phyloP scores from a whole-genome alignment of 2,329 filamentous ascomycete genomes.

The Fusarium armeniacum region DNA sequence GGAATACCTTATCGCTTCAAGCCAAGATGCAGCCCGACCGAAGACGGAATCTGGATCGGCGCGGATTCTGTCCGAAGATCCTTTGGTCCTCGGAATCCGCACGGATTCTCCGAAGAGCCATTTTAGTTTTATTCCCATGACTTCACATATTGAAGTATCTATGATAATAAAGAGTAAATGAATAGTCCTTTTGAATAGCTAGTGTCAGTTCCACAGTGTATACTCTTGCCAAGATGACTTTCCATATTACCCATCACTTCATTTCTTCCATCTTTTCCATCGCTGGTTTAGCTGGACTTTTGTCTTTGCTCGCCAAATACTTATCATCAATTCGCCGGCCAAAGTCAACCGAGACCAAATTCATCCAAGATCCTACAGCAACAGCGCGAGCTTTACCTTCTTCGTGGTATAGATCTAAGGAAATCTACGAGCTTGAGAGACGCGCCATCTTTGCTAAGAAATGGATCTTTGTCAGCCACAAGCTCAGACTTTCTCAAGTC shows the following conservation, averaged over 20 bases:
- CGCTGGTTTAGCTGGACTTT: constrained; percentile 22
- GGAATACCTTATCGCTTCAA: background rate
- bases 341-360: background rate
- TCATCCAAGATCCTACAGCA: background rate
- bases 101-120: background rate
- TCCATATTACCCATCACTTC: background rate
- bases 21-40: background rate
- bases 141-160: background rate
- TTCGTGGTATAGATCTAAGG: constrained; percentile 64
- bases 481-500: constrained; percentile 61
- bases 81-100: background rate
- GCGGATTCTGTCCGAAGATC: background rate
- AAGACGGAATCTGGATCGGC: background rate
- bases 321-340: constrained; percentile 15
- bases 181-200: background rate
- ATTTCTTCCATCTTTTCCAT: constrained; percentile 18
- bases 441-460: constrained; percentile 68
- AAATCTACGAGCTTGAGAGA: constrained; percentile 68
- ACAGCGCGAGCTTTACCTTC: constrained; percentile 58
- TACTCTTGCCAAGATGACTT: background rate
- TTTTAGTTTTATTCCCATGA: no score
- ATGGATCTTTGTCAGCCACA: constrained; percentile 69
- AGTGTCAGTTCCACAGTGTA: background rate
- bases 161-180: background rate
- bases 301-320: constrained; percentile 53